Conservation (phyloP, 331 rosid species). For the Rhamnella rubrinervis region DNA sequence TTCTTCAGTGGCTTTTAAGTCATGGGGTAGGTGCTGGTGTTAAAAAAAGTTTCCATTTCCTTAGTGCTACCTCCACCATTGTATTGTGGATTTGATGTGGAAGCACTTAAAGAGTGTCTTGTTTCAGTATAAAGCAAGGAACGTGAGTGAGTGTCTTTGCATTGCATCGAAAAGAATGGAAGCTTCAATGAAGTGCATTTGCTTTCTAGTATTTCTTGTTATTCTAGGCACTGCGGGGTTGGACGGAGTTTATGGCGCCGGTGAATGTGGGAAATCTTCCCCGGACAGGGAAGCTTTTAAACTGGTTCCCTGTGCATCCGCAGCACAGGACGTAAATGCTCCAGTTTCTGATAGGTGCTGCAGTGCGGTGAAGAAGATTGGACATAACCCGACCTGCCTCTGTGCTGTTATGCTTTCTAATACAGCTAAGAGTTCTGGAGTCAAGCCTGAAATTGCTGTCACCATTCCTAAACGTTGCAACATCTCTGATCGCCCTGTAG, state of each 20-base stretch:
- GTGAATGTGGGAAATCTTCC: slow-evolving; percentile 47
- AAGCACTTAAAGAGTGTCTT: slow-evolving; percentile 11
- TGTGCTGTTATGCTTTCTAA: slow-evolving; percentile 48
- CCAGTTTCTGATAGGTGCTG: slow-evolving; percentile 51
- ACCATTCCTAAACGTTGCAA: slow-evolving; percentile 59
- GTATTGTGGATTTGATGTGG: slow-evolving; percentile 11
- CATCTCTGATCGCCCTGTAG: slow-evolving; percentile 43
- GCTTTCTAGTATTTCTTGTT: slow-evolving; percentile 21
- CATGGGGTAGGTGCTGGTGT: slow-evolving; percentile 20
- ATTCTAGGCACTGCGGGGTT: slow-evolving; percentile 15
- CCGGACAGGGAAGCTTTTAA: slow-evolving; percentile 55
- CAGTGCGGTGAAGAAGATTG: slow-evolving; percentile 43
- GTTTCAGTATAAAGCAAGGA: slow-evolving; percentile 24
- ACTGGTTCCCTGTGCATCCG: slow-evolving; percentile 45
- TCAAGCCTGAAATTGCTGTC: slow-evolving; percentile 38
- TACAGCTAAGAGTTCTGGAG: slow-evolving; percentile 35
- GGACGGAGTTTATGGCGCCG: slow-evolving; percentile 31
- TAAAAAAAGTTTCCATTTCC: not conserved
- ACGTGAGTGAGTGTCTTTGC: not conserved
- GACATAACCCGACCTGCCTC: slow-evolving; percentile 45
- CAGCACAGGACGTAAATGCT: slow-evolving; percentile 35
- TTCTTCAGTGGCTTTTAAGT: slow-evolving; percentile 15
- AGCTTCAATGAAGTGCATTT: slow-evolving; percentile 27
- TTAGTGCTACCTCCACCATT: slow-evolving; percentile 37
- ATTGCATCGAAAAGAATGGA: slow-evolving; percentile 15